Conservation (phyloP, 2,329 filamentous ascomycete genomes). For the Fusarium setosum region DNA sequence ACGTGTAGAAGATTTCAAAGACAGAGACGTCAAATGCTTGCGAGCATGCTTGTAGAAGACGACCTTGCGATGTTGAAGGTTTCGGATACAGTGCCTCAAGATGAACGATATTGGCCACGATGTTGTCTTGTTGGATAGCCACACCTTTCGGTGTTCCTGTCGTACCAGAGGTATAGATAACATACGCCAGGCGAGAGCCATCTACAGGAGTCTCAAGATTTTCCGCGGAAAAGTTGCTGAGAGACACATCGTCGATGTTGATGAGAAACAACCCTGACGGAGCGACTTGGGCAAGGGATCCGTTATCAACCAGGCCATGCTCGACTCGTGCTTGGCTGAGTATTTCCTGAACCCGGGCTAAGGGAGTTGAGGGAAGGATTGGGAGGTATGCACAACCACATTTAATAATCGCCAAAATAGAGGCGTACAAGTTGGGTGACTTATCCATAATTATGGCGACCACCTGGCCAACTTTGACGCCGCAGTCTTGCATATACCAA, state of each 20-base stretch:
- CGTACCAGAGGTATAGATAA: conserved; percentile 86
- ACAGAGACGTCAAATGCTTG: conserved; percentile 90
- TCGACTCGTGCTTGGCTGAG: conserved; percentile 67
- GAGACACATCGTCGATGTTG: conserved; percentile 46
- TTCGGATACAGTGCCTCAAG: conserved; percentile 75
- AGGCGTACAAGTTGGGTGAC: conserved; percentile 76
- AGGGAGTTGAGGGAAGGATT: conserved; percentile 77
- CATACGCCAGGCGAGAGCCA: conserved; percentile 72
- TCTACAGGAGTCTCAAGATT: conserved; percentile 55
- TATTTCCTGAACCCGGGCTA: conserved; percentile 69
- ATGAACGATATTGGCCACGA: conserved; percentile 79
- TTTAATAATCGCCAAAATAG: conserved; percentile 81
- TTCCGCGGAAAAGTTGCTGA: conserved; percentile 44
- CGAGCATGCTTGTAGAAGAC: conserved; percentile 85
- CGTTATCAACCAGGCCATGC: conserved; percentile 56
- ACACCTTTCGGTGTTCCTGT: conserved; percentile 86
- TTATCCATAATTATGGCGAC: conserved; percentile 85
- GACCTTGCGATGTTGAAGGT: conserved; percentile 52
- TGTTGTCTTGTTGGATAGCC: conserved; percentile 78
- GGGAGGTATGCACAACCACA: conserved; percentile 84
- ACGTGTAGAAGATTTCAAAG: conserved; percentile 90
- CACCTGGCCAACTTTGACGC: conserved; percentile 63
- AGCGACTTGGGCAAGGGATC: conserved; percentile 28
- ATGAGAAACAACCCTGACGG: conserved; percentile 40
- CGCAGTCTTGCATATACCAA: conserved; percentile 58